A percentile compares a stretch with the other conserved stretches of the same genome.
phyloP scores from a whole-genome alignment of 2,329 filamentous ascomycete species.

The Dryadomyces sulphureus region DNA sequence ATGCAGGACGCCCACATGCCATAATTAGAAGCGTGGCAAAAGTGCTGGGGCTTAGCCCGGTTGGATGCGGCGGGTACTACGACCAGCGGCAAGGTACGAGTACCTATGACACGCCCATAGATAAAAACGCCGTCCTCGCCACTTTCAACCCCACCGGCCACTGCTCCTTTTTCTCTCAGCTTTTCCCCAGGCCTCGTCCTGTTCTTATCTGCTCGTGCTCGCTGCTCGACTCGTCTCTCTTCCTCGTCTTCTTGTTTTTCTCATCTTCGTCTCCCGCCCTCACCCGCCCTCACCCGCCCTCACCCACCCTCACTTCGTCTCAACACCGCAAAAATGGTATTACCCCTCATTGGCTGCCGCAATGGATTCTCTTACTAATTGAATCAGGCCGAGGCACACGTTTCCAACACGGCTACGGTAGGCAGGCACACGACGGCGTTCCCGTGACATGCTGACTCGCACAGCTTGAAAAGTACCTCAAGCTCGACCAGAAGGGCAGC shows the following conservation, averaged over 20 bases:
- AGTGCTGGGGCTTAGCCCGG: too few species aligned
- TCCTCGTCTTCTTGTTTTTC: background rate
- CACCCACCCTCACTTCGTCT: background rate
- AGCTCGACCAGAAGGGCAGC: constrained; percentile 74
- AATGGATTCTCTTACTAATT: background rate
- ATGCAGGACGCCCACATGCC: too few species aligned
- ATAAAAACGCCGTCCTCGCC: constrained; percentile 7
- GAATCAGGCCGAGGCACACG: constrained; percentile 1
- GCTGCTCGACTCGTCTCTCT: background rate
- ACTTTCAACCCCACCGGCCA: constrained; percentile 2
- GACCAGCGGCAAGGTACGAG: background rate
- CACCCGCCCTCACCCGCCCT: background rate
- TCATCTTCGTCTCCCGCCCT: background rate
- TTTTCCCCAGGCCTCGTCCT: background rate
- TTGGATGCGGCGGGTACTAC: too few species aligned
- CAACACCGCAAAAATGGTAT: constrained; percentile 9
- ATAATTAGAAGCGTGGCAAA: too few species aligned
- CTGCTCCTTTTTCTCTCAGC: background rate
- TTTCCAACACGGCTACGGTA: background rate
- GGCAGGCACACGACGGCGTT: background rate
- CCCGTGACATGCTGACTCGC: constrained; percentile 2
- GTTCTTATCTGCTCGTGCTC: background rate
- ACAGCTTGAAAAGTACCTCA: constrained; percentile 82
- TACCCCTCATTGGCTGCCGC: background rate
- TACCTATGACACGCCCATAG: too few species aligned